Evolutionary conservation across 495 filamentous ascomycete genomes (phyloP).

Genomic region (Polyplosphaeria fusca): DNA sequence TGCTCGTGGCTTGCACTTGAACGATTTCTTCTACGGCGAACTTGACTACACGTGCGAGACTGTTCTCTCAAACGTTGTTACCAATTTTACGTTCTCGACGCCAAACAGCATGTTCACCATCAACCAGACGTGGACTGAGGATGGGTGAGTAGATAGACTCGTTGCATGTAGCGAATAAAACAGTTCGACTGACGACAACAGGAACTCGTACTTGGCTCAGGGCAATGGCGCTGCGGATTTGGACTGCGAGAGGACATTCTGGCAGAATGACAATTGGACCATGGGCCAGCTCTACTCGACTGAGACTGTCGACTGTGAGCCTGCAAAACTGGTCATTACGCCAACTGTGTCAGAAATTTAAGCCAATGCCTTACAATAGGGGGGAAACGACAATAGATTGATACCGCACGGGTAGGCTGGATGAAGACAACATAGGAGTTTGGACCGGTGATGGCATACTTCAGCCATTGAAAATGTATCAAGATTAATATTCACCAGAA

Average conservation of each 20-base stretch:
- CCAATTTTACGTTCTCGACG: conserved; percentile 9
- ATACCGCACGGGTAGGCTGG: no score
- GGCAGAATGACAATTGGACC: conserved; percentile 18
- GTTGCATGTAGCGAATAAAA: not conserved
- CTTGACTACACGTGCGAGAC: conserved; percentile 3
- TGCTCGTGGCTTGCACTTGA: not conserved
- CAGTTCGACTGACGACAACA: no score
- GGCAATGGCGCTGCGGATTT: not conserved
- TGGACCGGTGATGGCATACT: no score
- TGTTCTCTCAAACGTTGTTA: not conserved
- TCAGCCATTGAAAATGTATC: no score
- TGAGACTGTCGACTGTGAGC: not conserved
- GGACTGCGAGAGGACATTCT: not conserved
- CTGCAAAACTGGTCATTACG: not conserved
- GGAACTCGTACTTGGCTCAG: not conserved
- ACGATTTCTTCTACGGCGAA: conserved; percentile 14
- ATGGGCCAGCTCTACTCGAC: conserved; percentile 15
- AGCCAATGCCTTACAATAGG: no score
- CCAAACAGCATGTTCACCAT: conserved; percentile 3
- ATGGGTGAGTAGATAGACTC: conserved; percentile 1
- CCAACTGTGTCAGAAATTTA: not conserved
- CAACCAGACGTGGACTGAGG: conserved; percentile 15
- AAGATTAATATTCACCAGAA: no score
- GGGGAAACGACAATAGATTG: no score
- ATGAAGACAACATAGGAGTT: no score